Conservation (phyloP, 2,329 filamentous ascomycete genomes). For the Penicillium decumbens region DNA sequence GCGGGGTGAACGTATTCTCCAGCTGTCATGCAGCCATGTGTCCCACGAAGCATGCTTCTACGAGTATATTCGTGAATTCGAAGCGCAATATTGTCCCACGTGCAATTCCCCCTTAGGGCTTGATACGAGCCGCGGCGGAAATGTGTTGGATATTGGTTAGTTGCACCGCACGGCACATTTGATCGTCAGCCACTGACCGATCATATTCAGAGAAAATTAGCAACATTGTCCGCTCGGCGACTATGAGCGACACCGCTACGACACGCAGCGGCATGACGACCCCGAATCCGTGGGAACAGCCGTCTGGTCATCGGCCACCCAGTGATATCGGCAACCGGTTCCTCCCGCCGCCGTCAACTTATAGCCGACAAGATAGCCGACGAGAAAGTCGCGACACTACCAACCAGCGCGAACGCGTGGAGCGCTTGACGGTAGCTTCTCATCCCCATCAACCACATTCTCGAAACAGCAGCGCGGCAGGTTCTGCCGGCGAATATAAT, state of each 20-base stretch:
- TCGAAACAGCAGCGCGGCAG: conserved; percentile 70
- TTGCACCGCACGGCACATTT: conserved; percentile 9
- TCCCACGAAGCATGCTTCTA: conserved; percentile 98
- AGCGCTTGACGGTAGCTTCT: conserved; percentile 41
- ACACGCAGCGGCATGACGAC: conserved; percentile 52
- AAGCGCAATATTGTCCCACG: conserved; percentile 88
- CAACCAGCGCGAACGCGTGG: conserved; percentile 44
- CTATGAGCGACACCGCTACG: conserved; percentile 58
- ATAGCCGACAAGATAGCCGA: conserved; percentile 38
- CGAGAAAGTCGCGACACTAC: conserved; percentile 42
- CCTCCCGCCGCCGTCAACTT: conserved; percentile 11
- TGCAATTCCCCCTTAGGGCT: conserved; percentile 88
- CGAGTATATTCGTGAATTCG: conserved; percentile 92
- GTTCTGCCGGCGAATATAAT: conserved; percentile 74
- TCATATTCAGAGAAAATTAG: conserved; percentile 76
- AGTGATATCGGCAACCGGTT: conserved; percentile 32
- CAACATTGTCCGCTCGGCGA: conserved; percentile 80
- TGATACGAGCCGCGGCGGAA: conserved; percentile 87
- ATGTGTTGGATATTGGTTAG: conserved; percentile 84
- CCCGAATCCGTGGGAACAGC: conserved; percentile 56
- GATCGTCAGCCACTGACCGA: conserved; percentile 21
- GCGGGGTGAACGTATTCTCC: conserved; percentile 85
- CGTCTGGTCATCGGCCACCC: conserved; percentile 30
- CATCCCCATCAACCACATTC: conserved; percentile 51
- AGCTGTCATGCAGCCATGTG: conserved; percentile 95